A percentile compares a stretch with the other conserved stretches of the same genome.
Conservation (phyloP, 306 rosid genomes). For the Quercus alba region DNA sequence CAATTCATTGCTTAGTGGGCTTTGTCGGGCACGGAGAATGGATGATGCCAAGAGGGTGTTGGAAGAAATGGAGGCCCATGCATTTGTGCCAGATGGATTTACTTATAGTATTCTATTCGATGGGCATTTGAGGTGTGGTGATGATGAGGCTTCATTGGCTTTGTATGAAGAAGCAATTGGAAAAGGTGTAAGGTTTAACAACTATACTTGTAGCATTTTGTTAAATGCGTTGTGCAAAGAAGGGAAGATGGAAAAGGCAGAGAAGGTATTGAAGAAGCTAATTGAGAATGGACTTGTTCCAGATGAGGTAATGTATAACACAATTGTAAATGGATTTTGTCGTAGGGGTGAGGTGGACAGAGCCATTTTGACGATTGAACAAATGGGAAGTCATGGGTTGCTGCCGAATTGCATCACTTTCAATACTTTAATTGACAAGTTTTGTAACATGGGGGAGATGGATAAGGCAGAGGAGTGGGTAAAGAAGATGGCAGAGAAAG, state of each 20-base stretch:
- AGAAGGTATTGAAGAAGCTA: conserved; percentile 55
- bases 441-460: conserved; percentile 52
- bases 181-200: conserved; percentile 35
- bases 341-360: conserved; percentile 44
- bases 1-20: conserved; percentile 61
- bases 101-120: conserved; percentile 48
- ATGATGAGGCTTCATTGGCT: conserved; percentile 32
- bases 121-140: conserved; percentile 32
- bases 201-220: conserved; percentile 46
- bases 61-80: conserved; percentile 58
- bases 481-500: conserved; percentile 59
- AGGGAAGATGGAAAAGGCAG: conserved; percentile 57
- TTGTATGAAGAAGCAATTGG: conserved; percentile 26
- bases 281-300: conserved; percentile 47
- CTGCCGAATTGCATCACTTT: conserved; percentile 55
- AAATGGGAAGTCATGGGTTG: conserved; percentile 58
- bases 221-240: conserved; percentile 62
- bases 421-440: conserved; percentile 56
- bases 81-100: conserved; percentile 52
- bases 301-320: conserved; percentile 48
- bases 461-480: conserved; percentile 72
- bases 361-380: conserved; percentile 40
- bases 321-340: conserved; percentile 64
- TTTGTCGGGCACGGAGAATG: conserved; percentile 51
- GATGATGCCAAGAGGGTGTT: conserved; percentile 46